Evolutionary conservation across 2,329 filamentous ascomycete genomes (phyloP).

Genomic region (Penicillium sp.): DNA sequence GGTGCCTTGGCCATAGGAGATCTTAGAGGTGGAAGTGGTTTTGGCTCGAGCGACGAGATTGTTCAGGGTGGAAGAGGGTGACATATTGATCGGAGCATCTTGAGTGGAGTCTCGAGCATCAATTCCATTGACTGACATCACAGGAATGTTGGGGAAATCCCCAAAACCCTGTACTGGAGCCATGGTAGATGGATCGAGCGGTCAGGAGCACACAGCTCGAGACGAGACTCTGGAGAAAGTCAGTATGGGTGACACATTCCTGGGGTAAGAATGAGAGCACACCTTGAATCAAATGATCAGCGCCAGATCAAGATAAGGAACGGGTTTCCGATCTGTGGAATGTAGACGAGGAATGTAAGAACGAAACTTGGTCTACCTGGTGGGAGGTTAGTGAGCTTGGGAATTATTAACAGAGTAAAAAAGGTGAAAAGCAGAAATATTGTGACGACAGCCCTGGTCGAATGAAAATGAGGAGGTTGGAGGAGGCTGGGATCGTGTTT

Average conservation of each 20-base stretch:
- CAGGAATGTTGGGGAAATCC: slow-evolving; percentile 22
- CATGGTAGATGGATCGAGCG: slow-evolving; percentile 25
- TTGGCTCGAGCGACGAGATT: slow-evolving; percentile 28
- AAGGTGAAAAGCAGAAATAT: slow-evolving; percentile 12
- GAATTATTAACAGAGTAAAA: slow-evolving; percentile 6
- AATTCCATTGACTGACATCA: slow-evolving; percentile 7
- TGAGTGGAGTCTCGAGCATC: slow-evolving; percentile 13
- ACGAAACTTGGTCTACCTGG: slow-evolving; percentile 2
- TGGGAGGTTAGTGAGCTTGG: slow-evolving; percentile 7
- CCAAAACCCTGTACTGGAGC: slow-evolving; percentile 25
- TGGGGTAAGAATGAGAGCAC: neutral
- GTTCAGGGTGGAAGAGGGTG: slow-evolving; percentile 25
- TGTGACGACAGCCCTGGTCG: slow-evolving; percentile 8
- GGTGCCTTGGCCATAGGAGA: slow-evolving; percentile 33
- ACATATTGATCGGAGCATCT: slow-evolving; percentile 6
- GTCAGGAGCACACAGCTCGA: slow-evolving; percentile 36
- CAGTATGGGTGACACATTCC: slow-evolving; percentile 9
- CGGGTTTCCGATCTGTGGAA: slow-evolving; percentile 1
- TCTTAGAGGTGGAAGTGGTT: slow-evolving; percentile 15
- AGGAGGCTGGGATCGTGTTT: slow-evolving; percentile 36
- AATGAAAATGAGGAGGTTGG: slow-evolving; percentile 36
- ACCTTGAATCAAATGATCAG: slow-evolving; percentile 14
- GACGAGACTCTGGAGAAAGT: slow-evolving; percentile 24
- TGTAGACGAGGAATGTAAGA: slow-evolving; percentile 3
- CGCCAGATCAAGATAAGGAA: slow-evolving; percentile 12